Evolutionary conservation across 2,329 filamentous ascomycete genomes (phyloP).

Genomic region (Arthrobotrys entomopaga): DNA sequence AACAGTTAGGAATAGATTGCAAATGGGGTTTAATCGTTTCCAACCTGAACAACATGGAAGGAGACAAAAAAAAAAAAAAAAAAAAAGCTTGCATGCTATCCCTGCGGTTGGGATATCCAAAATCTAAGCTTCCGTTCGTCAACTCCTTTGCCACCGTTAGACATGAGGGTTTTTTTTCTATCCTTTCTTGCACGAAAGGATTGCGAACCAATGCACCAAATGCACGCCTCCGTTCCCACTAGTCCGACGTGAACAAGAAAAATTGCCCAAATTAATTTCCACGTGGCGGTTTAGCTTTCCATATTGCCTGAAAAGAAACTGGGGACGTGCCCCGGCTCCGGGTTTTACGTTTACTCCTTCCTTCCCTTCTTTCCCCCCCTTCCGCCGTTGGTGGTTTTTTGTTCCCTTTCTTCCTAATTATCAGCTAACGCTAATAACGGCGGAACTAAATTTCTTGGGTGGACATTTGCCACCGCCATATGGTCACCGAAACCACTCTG

Average conservation of each 20-base stretch:
- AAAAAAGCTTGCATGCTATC: too few relatives aligned
- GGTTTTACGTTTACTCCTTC: background rate
- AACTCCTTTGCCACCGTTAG: slow-evolving; percentile 3
- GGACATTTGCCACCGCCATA: slow-evolving; percentile 53
- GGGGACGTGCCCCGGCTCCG: slow-evolving; percentile 1
- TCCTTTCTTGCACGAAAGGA: background rate
- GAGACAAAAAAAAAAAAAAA: background rate
- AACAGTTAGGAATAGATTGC: background rate
- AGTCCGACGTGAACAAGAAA: background rate
- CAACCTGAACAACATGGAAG: background rate
- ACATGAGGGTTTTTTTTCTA: slow-evolving; percentile 6
- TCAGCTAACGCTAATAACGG: slow-evolving; percentile 39
- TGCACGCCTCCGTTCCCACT: slow-evolving; percentile 24
- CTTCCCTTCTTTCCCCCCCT: background rate
- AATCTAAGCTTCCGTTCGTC: too few relatives aligned
- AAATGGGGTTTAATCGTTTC: too few relatives aligned
- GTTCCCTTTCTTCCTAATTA: slow-evolving; percentile 4
- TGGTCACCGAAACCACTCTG: slow-evolving; percentile 29
- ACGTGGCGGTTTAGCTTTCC: slow-evolving; percentile 53
- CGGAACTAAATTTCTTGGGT: slow-evolving; percentile 15
- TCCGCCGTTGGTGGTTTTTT: slow-evolving; percentile 12
- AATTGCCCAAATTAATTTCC: slow-evolving; percentile 53
- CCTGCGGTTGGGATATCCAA: too few relatives aligned
- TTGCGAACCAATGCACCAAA: slow-evolving; percentile 16
- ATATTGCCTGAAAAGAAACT: too few relatives aligned